Percentiles rank a stretch among this genome's conserved stretches.
phyloP scores from a whole-genome alignment of 2,329 filamentous ascomycete species.

The Chaetothyriales sp. region DNA sequence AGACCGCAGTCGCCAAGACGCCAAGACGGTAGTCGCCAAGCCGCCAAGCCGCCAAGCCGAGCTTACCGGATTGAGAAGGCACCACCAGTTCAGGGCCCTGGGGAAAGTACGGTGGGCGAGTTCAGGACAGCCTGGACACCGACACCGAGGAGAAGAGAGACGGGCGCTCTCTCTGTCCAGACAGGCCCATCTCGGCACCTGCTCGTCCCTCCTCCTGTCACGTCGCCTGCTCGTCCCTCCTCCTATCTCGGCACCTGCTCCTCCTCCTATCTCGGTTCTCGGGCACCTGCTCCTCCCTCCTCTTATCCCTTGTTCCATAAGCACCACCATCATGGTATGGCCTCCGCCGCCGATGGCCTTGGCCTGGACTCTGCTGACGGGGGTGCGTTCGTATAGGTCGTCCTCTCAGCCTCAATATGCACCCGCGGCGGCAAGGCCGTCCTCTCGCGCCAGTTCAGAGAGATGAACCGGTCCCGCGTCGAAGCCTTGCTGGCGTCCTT shows the following conservation, averaged over 20 bases:
- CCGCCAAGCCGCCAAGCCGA: too few species aligned
- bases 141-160: not conserved
- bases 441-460: slow-evolving; percentile 91
- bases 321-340: not conserved
- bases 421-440: slow-evolving; percentile 97
- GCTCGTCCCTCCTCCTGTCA: not conserved
- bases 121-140: not conserved
- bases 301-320: not conserved
- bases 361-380: not conserved
- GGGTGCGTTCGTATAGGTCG: slow-evolving; percentile 48
- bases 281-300: not conserved
- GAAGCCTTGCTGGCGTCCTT: slow-evolving; percentile 94
- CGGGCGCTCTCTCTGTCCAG: too few species aligned
- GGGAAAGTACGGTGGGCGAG: not conserved
- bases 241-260: not conserved
- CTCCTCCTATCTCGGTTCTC: too few species aligned
- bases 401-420: slow-evolving; percentile 97
- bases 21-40: too few species aligned
- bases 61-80: not conserved
- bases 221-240: not conserved
- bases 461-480: slow-evolving; percentile 92
- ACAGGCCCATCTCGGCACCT: too few species aligned
- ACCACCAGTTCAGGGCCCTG: not conserved
- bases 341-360: not conserved
- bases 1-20: not conserved